Percentiles rank a stretch among this genome's conserved stretches.
These are phyloP conservation scores for Phyllosticta citrichinensis DNA, from an alignment of 2,329 filamentous ascomycete genomes.

Conservation along the genomic window DNA sequence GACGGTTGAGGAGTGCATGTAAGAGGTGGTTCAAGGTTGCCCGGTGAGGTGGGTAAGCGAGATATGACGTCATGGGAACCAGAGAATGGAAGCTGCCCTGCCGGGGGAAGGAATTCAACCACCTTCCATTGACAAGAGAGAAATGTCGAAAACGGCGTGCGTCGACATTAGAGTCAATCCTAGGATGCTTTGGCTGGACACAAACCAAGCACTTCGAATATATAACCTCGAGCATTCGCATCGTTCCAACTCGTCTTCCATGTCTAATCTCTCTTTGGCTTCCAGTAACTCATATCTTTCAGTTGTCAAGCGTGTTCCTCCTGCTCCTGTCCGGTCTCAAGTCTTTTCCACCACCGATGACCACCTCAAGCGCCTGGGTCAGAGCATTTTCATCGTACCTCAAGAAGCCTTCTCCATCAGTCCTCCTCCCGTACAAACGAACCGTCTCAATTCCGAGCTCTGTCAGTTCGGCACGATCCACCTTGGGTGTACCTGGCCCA, in stretches of 20 bases:
- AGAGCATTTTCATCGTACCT: slow-evolving; percentile 69
- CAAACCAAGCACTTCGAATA: too few relatives aligned
- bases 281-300: not conserved
- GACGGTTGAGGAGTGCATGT: not conserved
- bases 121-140: too few relatives aligned
- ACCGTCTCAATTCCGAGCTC: slow-evolving; percentile 67
- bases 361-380: slow-evolving; percentile 63
- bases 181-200: too few relatives aligned
- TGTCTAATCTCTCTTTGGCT: not conserved
- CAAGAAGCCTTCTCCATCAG: slow-evolving; percentile 44
- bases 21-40: not conserved
- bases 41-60: not conserved
- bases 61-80: not conserved
- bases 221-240: too few relatives aligned
- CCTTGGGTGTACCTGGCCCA: slow-evolving; percentile 55
- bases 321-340: slow-evolving; percentile 41
- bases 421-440: slow-evolving; percentile 61
- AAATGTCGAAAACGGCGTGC: too few relatives aligned
- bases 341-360: slow-evolving; percentile 56
- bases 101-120: too few relatives aligned
- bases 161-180: too few relatives aligned
- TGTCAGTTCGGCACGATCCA: slow-evolving; percentile 55
- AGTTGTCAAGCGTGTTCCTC: slow-evolving; percentile 44
- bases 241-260: too few relatives aligned
- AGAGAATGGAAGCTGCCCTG: too few relatives aligned